Percentiles rank a stretch among this genome's conserved stretches.
Evolutionary conservation across 129 eudicot species (phyloP).

Genomic region (Escallonia herrerae): DNA sequence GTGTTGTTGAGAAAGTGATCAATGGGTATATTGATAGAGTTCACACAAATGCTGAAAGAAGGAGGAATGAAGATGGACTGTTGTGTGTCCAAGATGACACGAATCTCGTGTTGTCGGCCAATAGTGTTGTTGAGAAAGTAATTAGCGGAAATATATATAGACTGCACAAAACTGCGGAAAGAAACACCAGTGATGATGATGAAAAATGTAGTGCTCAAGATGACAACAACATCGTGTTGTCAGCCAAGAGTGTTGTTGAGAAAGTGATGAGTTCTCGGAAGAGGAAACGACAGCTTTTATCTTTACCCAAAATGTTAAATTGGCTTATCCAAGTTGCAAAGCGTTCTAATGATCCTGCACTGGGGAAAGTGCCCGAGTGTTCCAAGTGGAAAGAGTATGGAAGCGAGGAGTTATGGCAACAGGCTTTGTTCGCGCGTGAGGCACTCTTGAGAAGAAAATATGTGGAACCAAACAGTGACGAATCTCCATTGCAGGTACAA

Average conservation of each 20-base stretch:
- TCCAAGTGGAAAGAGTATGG: constrained; percentile 57
- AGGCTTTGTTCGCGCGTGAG: constrained; percentile 49
- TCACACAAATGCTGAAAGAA: constrained; percentile 7
- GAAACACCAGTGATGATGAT: constrained; percentile 16
- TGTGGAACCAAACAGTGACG: constrained; percentile 22
- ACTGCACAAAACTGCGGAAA: constrained; percentile 3
- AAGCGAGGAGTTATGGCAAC: constrained; percentile 35
- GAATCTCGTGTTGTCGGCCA: constrained; percentile 9
- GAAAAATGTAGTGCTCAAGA: constrained; percentile 8
- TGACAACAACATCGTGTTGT: not conserved
- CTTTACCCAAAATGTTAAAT: constrained; percentile 38
- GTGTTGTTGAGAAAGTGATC: constrained; percentile 16
- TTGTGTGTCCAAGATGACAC: not conserved
- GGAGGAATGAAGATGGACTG: constrained; percentile 6
- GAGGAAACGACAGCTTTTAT: constrained; percentile 41
- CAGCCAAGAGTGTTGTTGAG: constrained; percentile 16
- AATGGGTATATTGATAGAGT: not conserved
- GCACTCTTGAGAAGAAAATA: constrained; percentile 36
- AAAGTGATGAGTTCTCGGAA: constrained; percentile 32
- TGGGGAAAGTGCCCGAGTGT: constrained; percentile 48
- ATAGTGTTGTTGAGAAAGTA: constrained; percentile 11
- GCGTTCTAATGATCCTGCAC: constrained; percentile 41
- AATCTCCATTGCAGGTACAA: constrained; percentile 42
- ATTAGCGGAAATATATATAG: not conserved
- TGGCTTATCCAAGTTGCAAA: constrained; percentile 63